Evolutionary conservation across 148 eudicot species (phyloP).

Genomic region (Cornus controversa): DNA sequence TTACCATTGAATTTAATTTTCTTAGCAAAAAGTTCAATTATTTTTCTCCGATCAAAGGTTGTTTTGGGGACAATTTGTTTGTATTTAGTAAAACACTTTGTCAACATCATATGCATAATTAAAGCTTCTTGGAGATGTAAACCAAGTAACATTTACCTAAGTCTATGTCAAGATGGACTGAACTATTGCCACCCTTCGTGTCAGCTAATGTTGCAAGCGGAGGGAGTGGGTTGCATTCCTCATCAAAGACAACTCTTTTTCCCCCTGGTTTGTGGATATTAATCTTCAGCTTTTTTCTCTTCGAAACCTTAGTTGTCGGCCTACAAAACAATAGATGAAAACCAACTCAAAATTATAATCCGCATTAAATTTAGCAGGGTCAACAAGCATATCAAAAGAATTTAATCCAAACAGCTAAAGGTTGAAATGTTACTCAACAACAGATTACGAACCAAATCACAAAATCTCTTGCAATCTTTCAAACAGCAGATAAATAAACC

Average conservation of each 20-base stretch:
- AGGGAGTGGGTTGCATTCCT: conserved; percentile 66
- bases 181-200: conserved; percentile 23
- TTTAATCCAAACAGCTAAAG: neutral
- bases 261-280: conserved; percentile 86
- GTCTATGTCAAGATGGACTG: conserved; percentile 46
- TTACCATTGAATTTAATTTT: no score
- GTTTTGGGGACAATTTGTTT: no score
- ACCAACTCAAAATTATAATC: neutral
- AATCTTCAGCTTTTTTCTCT: conserved; percentile 90
- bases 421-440: neutral
- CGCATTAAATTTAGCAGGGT: neutral
- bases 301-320: conserved; percentile 62
- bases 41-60: neutral
- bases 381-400: neutral
- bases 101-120: neutral
- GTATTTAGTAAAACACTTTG: neutral
- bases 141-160: conserved; percentile 43
- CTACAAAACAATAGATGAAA: conserved; percentile 31
- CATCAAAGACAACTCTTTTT: conserved; percentile 81
- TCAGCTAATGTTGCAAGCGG: conserved; percentile 82
- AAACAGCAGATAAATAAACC: neutral
- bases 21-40: no score
- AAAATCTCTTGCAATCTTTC: conserved; percentile 3
- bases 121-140: neutral
- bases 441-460: no score